Percentiles rank a stretch among this genome's conserved stretches.
phyloP scores from a whole-genome alignment of 2,329 filamentous ascomycete genomes.

The Diatrype stigma region DNA sequence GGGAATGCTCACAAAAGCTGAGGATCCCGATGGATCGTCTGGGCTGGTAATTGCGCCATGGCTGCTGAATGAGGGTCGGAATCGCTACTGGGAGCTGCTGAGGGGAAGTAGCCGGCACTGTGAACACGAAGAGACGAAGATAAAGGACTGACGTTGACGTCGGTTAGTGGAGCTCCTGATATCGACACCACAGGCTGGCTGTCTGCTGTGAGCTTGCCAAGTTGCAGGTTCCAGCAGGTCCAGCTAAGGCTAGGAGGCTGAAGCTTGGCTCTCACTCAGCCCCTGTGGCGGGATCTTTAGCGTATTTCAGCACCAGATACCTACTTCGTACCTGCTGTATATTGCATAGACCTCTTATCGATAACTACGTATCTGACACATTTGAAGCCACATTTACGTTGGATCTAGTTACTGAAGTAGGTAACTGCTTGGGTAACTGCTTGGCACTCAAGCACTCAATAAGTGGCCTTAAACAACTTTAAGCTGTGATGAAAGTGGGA shows the following conservation, averaged over 20 bases:
- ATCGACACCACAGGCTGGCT: too few relatives aligned
- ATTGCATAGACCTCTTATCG: too few relatives aligned
- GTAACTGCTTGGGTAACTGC: too few relatives aligned
- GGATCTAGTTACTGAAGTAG: too few relatives aligned
- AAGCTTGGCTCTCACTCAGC: neutral
- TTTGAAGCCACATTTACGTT: neutral
- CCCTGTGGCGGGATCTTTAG: neutral
- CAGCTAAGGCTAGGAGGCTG: neutral
- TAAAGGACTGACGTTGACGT: neutral
- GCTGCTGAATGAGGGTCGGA: slow-evolving; percentile 11
- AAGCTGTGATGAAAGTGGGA: too few relatives aligned
- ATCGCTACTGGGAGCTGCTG: slow-evolving; percentile 1
- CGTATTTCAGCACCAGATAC: too few relatives aligned
- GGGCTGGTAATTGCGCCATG: slow-evolving; percentile 83
- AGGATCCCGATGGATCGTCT: slow-evolving; percentile 98
- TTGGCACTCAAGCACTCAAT: too few relatives aligned
- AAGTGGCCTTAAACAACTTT: too few relatives aligned
- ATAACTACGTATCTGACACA: neutral
- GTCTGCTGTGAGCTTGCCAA: too few relatives aligned
- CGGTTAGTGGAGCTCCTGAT: neutral
- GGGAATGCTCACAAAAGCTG: slow-evolving; percentile 76
- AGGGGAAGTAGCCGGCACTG: neutral
- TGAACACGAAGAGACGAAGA: neutral
- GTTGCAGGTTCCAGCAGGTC: neutral
- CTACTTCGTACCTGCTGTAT: too few relatives aligned